A percentile compares a stretch with the other conserved stretches of the same genome.
Conservation (phyloP, 2,329 filamentous ascomycete species). For the Xylariales sp. region DNA sequence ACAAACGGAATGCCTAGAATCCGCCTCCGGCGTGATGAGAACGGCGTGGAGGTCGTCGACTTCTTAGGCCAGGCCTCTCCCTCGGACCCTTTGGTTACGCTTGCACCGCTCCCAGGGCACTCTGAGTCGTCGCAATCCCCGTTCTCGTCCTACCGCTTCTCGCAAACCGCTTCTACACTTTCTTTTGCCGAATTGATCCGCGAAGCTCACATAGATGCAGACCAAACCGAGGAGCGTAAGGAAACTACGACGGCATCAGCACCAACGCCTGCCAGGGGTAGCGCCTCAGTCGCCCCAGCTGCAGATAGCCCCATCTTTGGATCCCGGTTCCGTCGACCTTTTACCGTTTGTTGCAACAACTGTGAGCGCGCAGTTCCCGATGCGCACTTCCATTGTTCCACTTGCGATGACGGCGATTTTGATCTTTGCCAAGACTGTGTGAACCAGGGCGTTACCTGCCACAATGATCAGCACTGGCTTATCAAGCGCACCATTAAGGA, state of each 20-base stretch:
- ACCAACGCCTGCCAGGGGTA: background rate
- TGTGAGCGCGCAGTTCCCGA: conserved; percentile 76
- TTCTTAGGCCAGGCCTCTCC: conserved; percentile 12
- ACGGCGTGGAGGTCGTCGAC: conserved; percentile 21
- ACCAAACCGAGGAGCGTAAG: conserved; percentile 2
- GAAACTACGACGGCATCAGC: conserved; percentile 2
- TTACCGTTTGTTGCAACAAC: conserved; percentile 90
- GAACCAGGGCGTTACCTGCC: conserved; percentile 70
- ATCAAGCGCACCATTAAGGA: conserved; percentile 83
- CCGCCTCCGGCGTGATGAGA: conserved; percentile 16
- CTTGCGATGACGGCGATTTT: conserved; percentile 90
- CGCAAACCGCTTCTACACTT: conserved; percentile 7
- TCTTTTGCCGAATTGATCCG: conserved; percentile 9
- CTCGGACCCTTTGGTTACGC: conserved; percentile 11
- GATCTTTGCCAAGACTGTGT: conserved; percentile 85
- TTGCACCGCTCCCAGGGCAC: conserved; percentile 9
- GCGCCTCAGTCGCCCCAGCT: no score
- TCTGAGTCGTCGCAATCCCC: conserved; percentile 4
- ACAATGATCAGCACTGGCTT: conserved; percentile 80
- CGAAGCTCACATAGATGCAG: conserved; percentile 8
- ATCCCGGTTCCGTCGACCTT: conserved; percentile 35
- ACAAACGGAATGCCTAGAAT: conserved; percentile 21
- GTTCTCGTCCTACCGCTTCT: conserved; percentile 10
- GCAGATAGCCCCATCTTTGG: background rate
- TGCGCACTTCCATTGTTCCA: conserved; percentile 89